These are phyloP conservation scores for Heracleum sosnowskyi DNA, from an alignment of 129 eudicot species.

Conservation along the genomic window DNA sequence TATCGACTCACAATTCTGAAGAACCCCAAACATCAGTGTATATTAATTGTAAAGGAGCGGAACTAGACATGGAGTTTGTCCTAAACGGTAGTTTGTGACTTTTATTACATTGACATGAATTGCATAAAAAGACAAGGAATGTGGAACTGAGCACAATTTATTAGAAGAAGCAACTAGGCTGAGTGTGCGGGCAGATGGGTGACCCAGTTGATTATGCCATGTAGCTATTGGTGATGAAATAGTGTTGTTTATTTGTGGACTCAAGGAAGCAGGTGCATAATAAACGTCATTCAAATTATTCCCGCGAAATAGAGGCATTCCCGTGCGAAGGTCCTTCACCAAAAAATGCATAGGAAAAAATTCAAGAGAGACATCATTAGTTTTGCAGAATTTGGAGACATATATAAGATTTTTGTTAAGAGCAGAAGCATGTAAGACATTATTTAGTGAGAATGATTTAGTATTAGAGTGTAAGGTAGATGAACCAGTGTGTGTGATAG, in stretches of 20 bases:
- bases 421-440: background rate
- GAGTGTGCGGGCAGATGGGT: background rate
- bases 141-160: background rate
- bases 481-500: background rate
- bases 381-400: background rate
- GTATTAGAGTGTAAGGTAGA: background rate
- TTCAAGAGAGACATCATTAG: background rate
- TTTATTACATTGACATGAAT: background rate
- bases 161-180: background rate
- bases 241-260: background rate
- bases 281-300: background rate
- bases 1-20: background rate
- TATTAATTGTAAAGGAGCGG: background rate
- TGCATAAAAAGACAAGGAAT: background rate
- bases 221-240: background rate
- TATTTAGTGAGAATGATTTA: background rate
- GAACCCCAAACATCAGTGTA: slow-evolving; percentile 8
- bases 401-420: background rate
- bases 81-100: background rate
- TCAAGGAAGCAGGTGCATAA: background rate
- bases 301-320: background rate
- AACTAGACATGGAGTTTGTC: background rate
- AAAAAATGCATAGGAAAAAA: background rate
- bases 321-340: background rate
- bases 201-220: background rate